Evolutionary conservation across 345 rosid species (phyloP), one percentile per base, ranked within the genome.

Genomic region (Diplotaxis tenuifolia): DNA sequence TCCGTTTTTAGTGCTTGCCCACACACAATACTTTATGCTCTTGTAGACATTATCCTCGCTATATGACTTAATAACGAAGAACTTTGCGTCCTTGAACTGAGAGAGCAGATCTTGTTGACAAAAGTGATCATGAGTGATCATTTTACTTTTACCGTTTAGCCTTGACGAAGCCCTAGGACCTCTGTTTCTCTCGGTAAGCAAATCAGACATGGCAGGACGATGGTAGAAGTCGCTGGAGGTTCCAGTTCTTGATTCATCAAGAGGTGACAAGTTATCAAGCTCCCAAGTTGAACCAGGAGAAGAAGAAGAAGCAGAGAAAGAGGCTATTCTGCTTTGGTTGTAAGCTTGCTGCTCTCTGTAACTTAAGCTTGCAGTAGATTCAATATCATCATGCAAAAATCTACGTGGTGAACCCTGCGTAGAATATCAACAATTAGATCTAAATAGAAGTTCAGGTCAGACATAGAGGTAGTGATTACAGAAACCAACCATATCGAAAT

Each of bases 11-110:
- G 94, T 92, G 84, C 96, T 89, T 15, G 97, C 96, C 97, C 97
- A 89, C 75, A 92, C 92, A 80, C 89, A 81, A 69, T 92, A 86
- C 77, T 89, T 92, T 49, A 92, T 86, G 85, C 96, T 89, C 82
- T 85, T 92, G 80, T 89, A 89, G 53, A 92, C 89, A 77, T 92
- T 91, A 80, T 92, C 97, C 81, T 92, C 97, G 71, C 94, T 92
- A 69, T 92, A 92, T 1, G 97, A 92, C 81, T 92, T 92, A 21
- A 92, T 92, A 52, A 92, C 81, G 27, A 85, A 92, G 89, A 89
- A 92, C 82, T 84, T 89, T 38, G 91, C 92, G 28, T 85, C 84
- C 72, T 71, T 76, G 65, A 84, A 86, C 62, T 52, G 68, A 25
- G 68, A 60, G 63, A 60, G 68, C 57, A 67, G 16, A 49, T 82